Evolutionary conservation across 352 stramenopile species (phyloP).

Genomic region (Phytophthora pluvialis): DNA sequence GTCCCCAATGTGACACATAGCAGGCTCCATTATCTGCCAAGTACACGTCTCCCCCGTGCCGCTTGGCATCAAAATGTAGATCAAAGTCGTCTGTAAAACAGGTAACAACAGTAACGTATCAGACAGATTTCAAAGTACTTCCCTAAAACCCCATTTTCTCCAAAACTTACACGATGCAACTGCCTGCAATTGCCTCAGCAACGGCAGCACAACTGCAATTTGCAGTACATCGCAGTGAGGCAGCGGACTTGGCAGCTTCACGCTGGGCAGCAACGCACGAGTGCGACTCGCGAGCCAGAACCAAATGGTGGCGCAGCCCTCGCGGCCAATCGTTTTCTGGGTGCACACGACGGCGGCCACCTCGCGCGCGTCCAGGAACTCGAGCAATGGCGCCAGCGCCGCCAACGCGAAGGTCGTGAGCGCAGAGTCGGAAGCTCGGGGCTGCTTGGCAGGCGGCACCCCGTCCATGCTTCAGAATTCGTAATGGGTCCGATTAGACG

Average conservation of each 20-base stretch:
- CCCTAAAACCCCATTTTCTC: not conserved
- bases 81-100: slow-evolving; percentile 48
- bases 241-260: slow-evolving; percentile 36
- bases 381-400: slow-evolving; percentile 53
- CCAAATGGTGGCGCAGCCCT: slow-evolving; percentile 45
- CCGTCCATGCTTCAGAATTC: slow-evolving; percentile 11
- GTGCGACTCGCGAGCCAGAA: slow-evolving; percentile 49
- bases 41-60: slow-evolving; percentile 55
- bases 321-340: slow-evolving; percentile 30
- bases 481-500: not conserved
- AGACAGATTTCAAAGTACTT: not conserved
- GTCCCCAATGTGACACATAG: slow-evolving; percentile 52
- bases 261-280: slow-evolving; percentile 24
- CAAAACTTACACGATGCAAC: slow-evolving; percentile 54
- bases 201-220: slow-evolving; percentile 42
- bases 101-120: not conserved
- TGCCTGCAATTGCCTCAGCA: slow-evolving; percentile 58
- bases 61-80: slow-evolving; percentile 50
- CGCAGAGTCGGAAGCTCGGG: slow-evolving; percentile 2
- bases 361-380: slow-evolving; percentile 54
- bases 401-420: slow-evolving; percentile 30
- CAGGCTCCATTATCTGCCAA: slow-evolving; percentile 42
- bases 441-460: slow-evolving; percentile 30
- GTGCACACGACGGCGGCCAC: slow-evolving; percentile 43
- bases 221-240: slow-evolving; percentile 38